Conservation (phyloP, 352 stramenopile species). For the Globisporangium middletonii region DNA sequence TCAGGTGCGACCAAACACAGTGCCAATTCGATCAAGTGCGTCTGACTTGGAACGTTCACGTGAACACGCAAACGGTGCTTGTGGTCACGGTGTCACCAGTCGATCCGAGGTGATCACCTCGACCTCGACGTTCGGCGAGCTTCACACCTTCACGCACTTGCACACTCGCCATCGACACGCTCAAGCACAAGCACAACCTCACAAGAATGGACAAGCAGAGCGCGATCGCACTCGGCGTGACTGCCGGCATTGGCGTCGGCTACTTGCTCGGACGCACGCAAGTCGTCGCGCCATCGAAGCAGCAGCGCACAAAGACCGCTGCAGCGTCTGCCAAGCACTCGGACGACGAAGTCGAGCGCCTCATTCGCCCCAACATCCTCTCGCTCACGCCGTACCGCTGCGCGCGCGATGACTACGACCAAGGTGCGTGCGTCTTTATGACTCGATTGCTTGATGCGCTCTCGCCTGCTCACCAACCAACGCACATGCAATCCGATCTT, state of each 20-base stretch:
- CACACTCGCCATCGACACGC: not conserved
- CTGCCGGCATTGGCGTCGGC: conserved; percentile 56
- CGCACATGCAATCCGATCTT: not conserved
- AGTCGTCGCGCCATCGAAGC: not conserved
- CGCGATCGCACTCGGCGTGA: conserved; percentile 49
- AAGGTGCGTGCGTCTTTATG: conserved; percentile 26
- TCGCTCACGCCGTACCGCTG: conserved; percentile 95
- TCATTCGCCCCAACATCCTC: conserved; percentile 97
- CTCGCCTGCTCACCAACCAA: not conserved
- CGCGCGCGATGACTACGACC: conserved; percentile 94
- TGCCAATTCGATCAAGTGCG: no score
- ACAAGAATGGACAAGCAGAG: conserved; percentile 58
- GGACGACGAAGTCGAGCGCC: conserved; percentile 65
- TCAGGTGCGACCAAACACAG: no score
- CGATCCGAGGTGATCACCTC: not conserved
- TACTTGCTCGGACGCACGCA: conserved; percentile 61
- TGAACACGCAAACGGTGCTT: no score
- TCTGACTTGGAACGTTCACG: no score
- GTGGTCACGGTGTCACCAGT: not conserved
- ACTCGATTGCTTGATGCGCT: not conserved
- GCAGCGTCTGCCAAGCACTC: not conserved
- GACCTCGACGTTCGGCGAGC: not conserved
- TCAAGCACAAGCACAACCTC: not conserved
- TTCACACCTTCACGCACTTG: conserved; percentile 4
- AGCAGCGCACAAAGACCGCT: conserved; percentile 2